phyloP scores from a whole-genome alignment of 805 yeast species.

The Kuraishia cidri region DNA sequence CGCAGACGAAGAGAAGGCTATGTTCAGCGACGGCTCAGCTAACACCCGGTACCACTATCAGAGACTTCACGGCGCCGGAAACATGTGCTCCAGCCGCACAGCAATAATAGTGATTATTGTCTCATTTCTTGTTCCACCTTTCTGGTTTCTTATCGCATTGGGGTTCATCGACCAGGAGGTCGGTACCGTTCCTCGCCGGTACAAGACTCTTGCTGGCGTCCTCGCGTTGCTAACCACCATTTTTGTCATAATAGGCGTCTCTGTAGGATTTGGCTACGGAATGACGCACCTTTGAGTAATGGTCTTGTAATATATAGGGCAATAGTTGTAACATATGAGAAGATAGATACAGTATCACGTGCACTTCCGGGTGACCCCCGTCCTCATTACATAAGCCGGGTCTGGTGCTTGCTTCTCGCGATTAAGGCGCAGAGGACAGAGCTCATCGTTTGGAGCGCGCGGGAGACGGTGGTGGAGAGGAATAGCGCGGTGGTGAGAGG shows the following conservation, averaged over 20 bases:
- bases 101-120: constrained; percentile 11
- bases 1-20: too few species aligned
- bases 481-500: too few species aligned
- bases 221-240: constrained; percentile 9
- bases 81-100: constrained; percentile 6
- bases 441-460: too few species aligned
- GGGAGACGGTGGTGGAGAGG: too few species aligned
- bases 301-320: not conserved
- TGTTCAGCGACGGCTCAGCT: too few species aligned
- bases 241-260: constrained; percentile 12
- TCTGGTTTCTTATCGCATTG: constrained; percentile 15
- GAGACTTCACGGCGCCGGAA: constrained; percentile 3
- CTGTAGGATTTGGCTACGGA: constrained; percentile 18
- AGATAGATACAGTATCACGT: too few species aligned
- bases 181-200: constrained; percentile 12
- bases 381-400: too few species aligned
- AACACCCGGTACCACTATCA: constrained; percentile 1
- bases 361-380: too few species aligned
- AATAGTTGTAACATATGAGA: not conserved
- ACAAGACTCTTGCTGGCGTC: constrained; percentile 12
- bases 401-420: too few species aligned
- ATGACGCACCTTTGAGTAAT: constrained; percentile 1
- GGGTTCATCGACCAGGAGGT: constrained; percentile 16
- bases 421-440: too few species aligned
- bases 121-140: constrained; percentile 18